Evolutionary conservation across 75 land plant species (phyloP), one percentile per base, ranked within the genome.

Genomic region (Cryptomeria japonica): DNA sequence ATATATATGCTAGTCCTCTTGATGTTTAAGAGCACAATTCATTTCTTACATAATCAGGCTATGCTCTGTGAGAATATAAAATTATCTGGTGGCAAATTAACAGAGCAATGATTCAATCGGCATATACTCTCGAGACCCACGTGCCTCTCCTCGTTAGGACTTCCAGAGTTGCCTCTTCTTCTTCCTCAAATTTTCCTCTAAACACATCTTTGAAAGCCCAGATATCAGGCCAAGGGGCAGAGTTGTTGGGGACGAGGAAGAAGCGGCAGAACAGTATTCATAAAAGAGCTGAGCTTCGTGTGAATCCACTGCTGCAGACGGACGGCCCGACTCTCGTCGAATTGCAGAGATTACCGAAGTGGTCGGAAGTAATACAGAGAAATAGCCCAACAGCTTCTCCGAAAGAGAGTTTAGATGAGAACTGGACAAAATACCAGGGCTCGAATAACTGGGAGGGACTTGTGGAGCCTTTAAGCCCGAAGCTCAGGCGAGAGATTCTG

Each of bases 361-460:
- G 28, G 70, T 2, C 25, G 6, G 0, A 64, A 25, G 70, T 22
- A n/a, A 7, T 16, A 0, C 25, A 64, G n/a, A 64, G n/a, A 64
- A 22, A 25, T 22, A 64, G 28, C 70, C 70, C 80, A 1, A 15
- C 41, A 25, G 22, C 19, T 2, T 78, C 80, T 7, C 80, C 80
- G 3, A 78, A 78, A 15, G 80, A 78, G 6, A 1, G 6, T 18
- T 38, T 78, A 6, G 22, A 44, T 1, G 28, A 78, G 42, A 19
- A 93, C 18, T 95, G 96, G 96, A 86, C 86, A 15, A 92, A 95
- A 90, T 91, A 93, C 79, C 95, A 94, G 49, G 99, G 99, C 3
- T 37, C n/a, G 9, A 83, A 90, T 84, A 86, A 94, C 86, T 97
- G 96, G 99, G 88, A 88, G 47, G 96, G 97, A 14, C 86, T 97